Base-by-base conservation (phyloP, 768 basidiomycete genomes). In the Wakefieldia striispora region DNA sequence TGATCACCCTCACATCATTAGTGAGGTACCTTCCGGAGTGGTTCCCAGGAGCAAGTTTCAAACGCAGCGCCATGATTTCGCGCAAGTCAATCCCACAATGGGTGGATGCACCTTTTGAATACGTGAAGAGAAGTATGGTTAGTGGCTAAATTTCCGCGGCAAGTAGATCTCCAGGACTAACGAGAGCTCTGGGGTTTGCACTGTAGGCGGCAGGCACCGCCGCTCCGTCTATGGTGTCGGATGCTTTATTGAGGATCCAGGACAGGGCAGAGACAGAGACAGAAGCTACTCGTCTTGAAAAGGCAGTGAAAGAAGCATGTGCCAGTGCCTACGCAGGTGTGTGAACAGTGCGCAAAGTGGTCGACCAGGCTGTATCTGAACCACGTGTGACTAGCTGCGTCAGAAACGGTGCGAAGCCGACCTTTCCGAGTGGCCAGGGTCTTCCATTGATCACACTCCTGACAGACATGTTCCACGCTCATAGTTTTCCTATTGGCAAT, bases 161-260 rank as follows among this genome's bases (percentile, higher is more conserved):
- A 14, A 19, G 13, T 23, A 13, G 20, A 41, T 46, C 4, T 6
- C 45, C 34, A 35, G 1, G 16, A 27, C 27, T 52, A 9, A 51
- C 24, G 9, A 17, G 19, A 13, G 4, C 26, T 10, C 3, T 27
- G 26, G 4, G 29, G 29, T 12, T 12, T 4, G 11, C 38, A 31
- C 42, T 3, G 17, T 34, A 64, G 62, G 57, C 51, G 0, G 50
- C 52, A 17, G 62, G 59, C 10, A 57, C 49, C 1, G 64, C 58
- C 7, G 53, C 46, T 33, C 43, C 54, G 11, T 64, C 61, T 1
- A 58, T 64, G 64, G 63, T 64, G 16, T 66, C 54, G 2, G 53
- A 61, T 14, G 51, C 62, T 16, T 36, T 65, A 8, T 17, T 21
- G 16, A 53, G 56, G 16, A 50, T 59, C 34, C 47, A 46, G 6